Conservation (phyloP, 345 rosid genomes). For the Euphorbia pulcherrima region DNA sequence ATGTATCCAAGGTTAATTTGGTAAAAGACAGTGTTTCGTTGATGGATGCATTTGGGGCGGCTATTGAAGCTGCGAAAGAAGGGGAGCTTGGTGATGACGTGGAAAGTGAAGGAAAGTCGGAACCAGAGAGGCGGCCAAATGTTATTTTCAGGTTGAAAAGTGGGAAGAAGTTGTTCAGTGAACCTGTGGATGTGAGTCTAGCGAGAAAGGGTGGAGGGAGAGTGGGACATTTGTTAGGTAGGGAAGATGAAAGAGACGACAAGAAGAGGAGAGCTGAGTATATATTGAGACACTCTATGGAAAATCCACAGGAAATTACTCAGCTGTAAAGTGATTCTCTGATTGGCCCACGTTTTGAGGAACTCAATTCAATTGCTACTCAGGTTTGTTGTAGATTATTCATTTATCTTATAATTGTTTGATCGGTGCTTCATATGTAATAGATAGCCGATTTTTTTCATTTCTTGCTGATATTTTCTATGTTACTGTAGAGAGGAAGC, state of each 20-base stretch:
- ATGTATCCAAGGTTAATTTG: slow-evolving; percentile 32
- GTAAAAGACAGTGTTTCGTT: slow-evolving; percentile 44
- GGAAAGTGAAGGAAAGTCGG: slow-evolving; percentile 39
- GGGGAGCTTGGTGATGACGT: slow-evolving; percentile 40
- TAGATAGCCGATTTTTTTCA: too few species aligned
- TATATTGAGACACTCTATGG: slow-evolving; percentile 77
- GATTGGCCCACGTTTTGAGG: slow-evolving; percentile 21
- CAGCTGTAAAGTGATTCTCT: slow-evolving; percentile 53
- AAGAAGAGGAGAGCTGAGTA: slow-evolving; percentile 93
- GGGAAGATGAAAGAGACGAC: slow-evolving; percentile 90
- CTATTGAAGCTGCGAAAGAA: slow-evolving; percentile 62
- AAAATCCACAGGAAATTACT: slow-evolving; percentile 81
- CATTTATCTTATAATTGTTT: too few species aligned
- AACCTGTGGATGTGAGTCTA: slow-evolving; percentile 56
- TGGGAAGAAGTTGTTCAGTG: slow-evolving; percentile 61
- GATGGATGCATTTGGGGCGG: slow-evolving; percentile 77
- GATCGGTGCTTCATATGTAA: too few species aligned
- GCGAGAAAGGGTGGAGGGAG: slow-evolving; percentile 49
- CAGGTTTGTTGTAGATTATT: too few species aligned
- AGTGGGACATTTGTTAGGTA: slow-evolving; percentile 35
- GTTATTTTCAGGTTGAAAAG: slow-evolving; percentile 54
- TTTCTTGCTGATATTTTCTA: too few species aligned
- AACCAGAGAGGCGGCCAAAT: slow-evolving; percentile 51
- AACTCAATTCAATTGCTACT: not conserved
- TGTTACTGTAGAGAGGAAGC: too few species aligned